Evolutionary conservation across 2,329 filamentous ascomycete genomes (phyloP).

Genomic region (Thermothelomyces thermophilus): DNA sequence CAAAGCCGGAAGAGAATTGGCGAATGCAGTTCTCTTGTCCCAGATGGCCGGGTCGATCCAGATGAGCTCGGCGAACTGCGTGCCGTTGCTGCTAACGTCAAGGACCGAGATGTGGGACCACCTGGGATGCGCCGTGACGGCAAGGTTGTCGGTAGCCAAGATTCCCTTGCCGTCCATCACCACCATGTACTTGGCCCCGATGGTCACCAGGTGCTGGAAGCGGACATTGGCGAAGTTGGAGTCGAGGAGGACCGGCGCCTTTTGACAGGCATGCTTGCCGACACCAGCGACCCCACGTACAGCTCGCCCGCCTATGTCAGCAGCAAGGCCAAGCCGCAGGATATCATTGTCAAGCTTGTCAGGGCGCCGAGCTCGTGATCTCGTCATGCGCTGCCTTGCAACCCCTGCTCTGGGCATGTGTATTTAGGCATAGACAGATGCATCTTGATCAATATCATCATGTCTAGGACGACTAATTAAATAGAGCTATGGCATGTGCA

Average conservation of each 20-base stretch:
- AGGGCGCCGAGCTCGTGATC: too few relatives aligned
- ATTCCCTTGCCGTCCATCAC: constrained; percentile 8
- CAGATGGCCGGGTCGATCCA: constrained; percentile 29
- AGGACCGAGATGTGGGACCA: constrained; percentile 16
- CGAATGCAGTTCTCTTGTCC: too few relatives aligned
- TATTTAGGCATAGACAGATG: too few relatives aligned
- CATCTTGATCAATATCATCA: too few relatives aligned
- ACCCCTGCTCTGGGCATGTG: too few relatives aligned
- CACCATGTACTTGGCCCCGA: constrained; percentile 12
- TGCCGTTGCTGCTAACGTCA: constrained; percentile 26
- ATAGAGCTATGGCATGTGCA: too few relatives aligned
- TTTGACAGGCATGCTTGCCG: constrained; percentile 15
- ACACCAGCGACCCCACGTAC: constrained; percentile 1
- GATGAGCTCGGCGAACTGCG: constrained; percentile 18
- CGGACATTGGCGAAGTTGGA: constrained; percentile 11
- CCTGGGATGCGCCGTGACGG: constrained; percentile 9
- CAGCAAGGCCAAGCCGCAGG: neutral
- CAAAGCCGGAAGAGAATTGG: too few relatives aligned
- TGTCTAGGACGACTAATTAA: too few relatives aligned
- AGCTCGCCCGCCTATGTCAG: neutral
- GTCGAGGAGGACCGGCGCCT: constrained; percentile 5
- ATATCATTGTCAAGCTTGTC: neutral
- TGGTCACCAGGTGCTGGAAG: constrained; percentile 20
- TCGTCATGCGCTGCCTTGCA: too few relatives aligned
- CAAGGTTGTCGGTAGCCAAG: constrained; percentile 4